These are phyloP conservation scores for Colletotrichum liriopes DNA, from an alignment of 2,329 filamentous ascomycete genomes.

Conservation along the genomic window DNA sequence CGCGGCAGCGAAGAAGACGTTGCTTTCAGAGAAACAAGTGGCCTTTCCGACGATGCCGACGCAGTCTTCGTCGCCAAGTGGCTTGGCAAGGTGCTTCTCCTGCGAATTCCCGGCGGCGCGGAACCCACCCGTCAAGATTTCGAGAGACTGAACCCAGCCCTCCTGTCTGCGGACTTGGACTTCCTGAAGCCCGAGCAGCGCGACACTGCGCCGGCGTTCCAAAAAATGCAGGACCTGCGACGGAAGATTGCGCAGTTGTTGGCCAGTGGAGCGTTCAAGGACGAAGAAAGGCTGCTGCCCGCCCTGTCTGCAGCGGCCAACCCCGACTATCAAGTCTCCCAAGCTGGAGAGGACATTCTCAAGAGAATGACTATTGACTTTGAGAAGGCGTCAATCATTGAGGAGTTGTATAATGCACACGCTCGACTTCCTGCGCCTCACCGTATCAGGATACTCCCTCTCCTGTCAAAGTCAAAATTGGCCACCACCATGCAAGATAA, in stretches of 20 bases:
- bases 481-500: conserved; percentile 79
- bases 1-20: conserved; percentile 86
- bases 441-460: conserved; percentile 81
- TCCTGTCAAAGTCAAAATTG: conserved; percentile 82
- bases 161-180: conserved; percentile 76
- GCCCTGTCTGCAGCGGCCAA: conserved; percentile 88
- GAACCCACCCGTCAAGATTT: conserved; percentile 43
- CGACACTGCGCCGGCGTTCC: conserved; percentile 42
- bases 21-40: conserved; percentile 75
- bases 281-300: conserved; percentile 86
- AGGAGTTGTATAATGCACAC: conserved; percentile 81
- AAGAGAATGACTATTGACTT: conserved; percentile 84
- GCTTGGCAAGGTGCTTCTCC: conserved; percentile 83
- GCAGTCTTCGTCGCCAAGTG: conserved; percentile 81
- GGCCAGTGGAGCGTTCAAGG: conserved; percentile 87
- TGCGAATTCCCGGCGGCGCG: conserved; percentile 57
- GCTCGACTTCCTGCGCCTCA: conserved; percentile 80
- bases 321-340: conserved; percentile 83
- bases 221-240: conserved; percentile 66
- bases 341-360: conserved; percentile 90
- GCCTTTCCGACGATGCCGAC: conserved; percentile 78
- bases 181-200: conserved; percentile 78
- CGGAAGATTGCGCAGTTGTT: conserved; percentile 78
- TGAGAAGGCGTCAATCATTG: conserved; percentile 76
- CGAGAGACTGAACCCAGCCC: conserved; percentile 61